Evolutionary conservation across 306 rosid species (phyloP).

Genomic region (Begonia loranthoides): DNA sequence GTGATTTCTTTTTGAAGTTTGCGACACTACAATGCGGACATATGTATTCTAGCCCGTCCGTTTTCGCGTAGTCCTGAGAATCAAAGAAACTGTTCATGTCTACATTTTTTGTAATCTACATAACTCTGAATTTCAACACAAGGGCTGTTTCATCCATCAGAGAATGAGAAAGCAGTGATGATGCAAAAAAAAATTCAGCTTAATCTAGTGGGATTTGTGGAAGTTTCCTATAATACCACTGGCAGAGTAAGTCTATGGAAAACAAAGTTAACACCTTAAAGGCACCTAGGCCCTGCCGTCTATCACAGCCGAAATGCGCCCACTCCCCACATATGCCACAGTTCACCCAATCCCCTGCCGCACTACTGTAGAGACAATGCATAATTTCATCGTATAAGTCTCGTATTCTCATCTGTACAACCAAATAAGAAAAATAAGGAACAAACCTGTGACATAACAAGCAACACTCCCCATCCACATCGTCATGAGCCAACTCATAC

Average conservation of each 20-base stretch:
- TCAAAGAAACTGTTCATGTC: slow-evolving; percentile 1
- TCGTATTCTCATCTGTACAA: background rate
- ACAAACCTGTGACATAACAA: slow-evolving; percentile 93
- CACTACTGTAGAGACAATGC: slow-evolving; percentile 66
- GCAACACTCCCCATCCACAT: slow-evolving; percentile 98
- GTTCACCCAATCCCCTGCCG: slow-evolving; percentile 99
- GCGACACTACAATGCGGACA: slow-evolving; percentile 96
- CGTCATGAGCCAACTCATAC: slow-evolving; percentile 95
- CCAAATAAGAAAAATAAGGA: slow-evolving; percentile 1
- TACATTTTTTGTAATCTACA: background rate
- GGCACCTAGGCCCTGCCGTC: slow-evolving; percentile 98
- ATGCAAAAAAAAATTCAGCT: too few species aligned
- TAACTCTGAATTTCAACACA: too few species aligned
- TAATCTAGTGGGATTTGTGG: too few species aligned
- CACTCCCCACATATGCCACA: slow-evolving; percentile 99
- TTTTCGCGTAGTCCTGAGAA: slow-evolving; percentile 95
- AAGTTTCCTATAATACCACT: too few species aligned
- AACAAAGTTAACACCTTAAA: slow-evolving; percentile 52
- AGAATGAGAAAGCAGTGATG: too few species aligned
- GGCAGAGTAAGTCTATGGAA: too few species aligned
- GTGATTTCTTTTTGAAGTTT: slow-evolving; percentile 89
- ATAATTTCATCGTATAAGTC: slow-evolving; percentile 4
- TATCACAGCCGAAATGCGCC: slow-evolving; percentile 99
- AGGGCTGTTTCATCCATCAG: too few species aligned
- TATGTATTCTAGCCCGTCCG: slow-evolving; percentile 94